Evolutionary conservation across 179 eudicot genomes (phyloP).

Genomic region (Silene coronaria): DNA sequence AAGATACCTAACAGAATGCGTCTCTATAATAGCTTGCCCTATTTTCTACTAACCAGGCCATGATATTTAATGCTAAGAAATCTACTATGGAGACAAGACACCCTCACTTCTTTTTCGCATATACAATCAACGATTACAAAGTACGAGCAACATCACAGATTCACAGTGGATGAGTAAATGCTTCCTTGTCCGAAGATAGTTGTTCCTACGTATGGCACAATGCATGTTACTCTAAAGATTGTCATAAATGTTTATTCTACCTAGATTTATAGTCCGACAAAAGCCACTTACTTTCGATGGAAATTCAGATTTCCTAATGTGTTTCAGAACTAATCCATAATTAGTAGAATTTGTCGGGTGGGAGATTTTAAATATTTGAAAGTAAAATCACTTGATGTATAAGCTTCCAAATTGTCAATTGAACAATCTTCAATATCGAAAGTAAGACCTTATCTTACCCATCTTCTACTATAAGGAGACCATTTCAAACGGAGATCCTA

Average conservation of each 20-base stretch:
- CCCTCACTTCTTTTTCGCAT: not conserved
- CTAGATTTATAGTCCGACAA: not conserved
- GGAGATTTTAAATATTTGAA: not conserved
- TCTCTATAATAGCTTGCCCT: too few species aligned
- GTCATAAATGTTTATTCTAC: not conserved
- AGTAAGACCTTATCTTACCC: not conserved
- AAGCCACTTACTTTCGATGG: not conserved
- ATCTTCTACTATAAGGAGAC: not conserved
- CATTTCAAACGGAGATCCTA: not conserved
- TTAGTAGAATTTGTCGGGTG: not conserved
- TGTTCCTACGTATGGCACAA: not conserved
- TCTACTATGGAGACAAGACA: not conserved
- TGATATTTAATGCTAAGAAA: not conserved
- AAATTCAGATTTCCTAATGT: not conserved
- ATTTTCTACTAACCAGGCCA: too few species aligned
- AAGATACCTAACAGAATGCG: too few species aligned
- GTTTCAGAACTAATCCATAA: not conserved
- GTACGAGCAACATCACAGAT: not conserved
- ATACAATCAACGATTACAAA: not conserved
- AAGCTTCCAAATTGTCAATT: too few species aligned
- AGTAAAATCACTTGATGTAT: not conserved
- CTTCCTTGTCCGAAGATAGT: not conserved
- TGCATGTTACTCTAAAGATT: not conserved
- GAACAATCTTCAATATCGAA: not conserved
- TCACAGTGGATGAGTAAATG: not conserved